These are phyloP conservation scores for Candida fluviatilis DNA, from an alignment of 805 yeast species.

Conservation along the genomic window DNA sequence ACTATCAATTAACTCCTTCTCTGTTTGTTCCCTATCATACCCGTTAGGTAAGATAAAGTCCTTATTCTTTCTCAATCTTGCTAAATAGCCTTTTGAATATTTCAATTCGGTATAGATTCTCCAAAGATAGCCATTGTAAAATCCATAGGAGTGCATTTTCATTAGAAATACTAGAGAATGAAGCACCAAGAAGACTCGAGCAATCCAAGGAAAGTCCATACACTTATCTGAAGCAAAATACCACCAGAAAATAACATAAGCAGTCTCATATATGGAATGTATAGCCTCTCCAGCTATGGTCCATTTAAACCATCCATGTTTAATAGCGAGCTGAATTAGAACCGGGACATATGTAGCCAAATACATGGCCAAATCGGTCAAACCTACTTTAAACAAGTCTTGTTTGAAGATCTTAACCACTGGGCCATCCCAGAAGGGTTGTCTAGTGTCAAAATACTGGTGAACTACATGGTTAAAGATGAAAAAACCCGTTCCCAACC, in stretches of 20 bases:
- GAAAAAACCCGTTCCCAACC: slow-evolving; percentile 62
- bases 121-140: slow-evolving; percentile 90
- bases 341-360: slow-evolving; percentile 57
- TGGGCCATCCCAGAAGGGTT: slow-evolving; percentile 45
- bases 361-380: slow-evolving; percentile 76
- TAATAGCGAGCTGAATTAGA: slow-evolving; percentile 53
- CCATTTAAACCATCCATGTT: slow-evolving; percentile 54
- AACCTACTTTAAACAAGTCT: slow-evolving; percentile 63
- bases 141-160: slow-evolving; percentile 94
- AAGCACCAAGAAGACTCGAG: slow-evolving; percentile 74
- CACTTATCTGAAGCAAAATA: slow-evolving; percentile 46
- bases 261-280: slow-evolving; percentile 53
- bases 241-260: slow-evolving; percentile 50
- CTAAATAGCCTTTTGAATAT: slow-evolving; percentile 43
- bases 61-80: slow-evolving; percentile 29
- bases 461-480: slow-evolving; percentile 52
- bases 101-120: slow-evolving; percentile 49
- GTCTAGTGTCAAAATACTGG: slow-evolving; percentile 43
- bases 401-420: slow-evolving; percentile 54
- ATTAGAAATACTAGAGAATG: slow-evolving; percentile 84
- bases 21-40: slow-evolving; percentile 21
- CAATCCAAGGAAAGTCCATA: slow-evolving; percentile 80
- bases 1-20: slow-evolving; percentile 40
- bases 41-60: slow-evolving; percentile 14
- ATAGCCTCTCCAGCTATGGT: slow-evolving; percentile 55